These are phyloP conservation scores for Croton laevigatus DNA, from an alignment of 441 rosid genomes.

Conservation along the genomic window DNA sequence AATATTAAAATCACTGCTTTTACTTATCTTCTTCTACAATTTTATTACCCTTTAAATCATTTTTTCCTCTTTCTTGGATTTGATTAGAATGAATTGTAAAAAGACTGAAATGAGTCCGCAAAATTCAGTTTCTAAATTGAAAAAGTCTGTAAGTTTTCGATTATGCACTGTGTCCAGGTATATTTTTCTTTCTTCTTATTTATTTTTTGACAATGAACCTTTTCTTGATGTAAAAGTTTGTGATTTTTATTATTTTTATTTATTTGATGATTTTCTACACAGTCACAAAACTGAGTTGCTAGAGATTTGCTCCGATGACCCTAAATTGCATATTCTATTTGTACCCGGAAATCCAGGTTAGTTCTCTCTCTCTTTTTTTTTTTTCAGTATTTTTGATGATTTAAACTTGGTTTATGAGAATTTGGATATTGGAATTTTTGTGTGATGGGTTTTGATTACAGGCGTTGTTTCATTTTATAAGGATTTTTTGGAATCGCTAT, in stretches of 20 bases:
- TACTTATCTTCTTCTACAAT: too few species aligned
- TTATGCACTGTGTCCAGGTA: slow-evolving; percentile 33
- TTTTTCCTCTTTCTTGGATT: too few species aligned
- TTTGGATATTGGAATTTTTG: background rate
- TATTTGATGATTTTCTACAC: background rate
- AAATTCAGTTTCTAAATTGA: slow-evolving; percentile 28
- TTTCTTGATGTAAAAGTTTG: background rate
- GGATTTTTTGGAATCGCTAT: slow-evolving; percentile 67
- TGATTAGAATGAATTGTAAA: slow-evolving; percentile 9
- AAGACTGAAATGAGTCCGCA: slow-evolving; percentile 39
- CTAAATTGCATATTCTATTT: slow-evolving; percentile 53
- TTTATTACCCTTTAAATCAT: too few species aligned
- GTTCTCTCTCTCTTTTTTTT: background rate
- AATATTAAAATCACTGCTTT: too few species aligned
- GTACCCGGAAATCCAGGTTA: slow-evolving; percentile 89
- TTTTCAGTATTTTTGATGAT: background rate
- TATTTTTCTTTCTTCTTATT: background rate
- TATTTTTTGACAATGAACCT: too few species aligned
- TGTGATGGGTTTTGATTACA: slow-evolving; percentile 24
- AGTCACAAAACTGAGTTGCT: slow-evolving; percentile 66
- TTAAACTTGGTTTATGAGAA: slow-evolving; percentile 4
- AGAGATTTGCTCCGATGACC: slow-evolving; percentile 61
- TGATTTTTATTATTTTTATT: background rate
- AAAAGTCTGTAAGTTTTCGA: slow-evolving; percentile 39
- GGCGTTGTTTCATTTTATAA: slow-evolving; percentile 72